These are phyloP conservation scores for Malassezia slooffiae DNA, from an alignment of 1,284 basidiomycete species.

Conservation along the genomic window DNA sequence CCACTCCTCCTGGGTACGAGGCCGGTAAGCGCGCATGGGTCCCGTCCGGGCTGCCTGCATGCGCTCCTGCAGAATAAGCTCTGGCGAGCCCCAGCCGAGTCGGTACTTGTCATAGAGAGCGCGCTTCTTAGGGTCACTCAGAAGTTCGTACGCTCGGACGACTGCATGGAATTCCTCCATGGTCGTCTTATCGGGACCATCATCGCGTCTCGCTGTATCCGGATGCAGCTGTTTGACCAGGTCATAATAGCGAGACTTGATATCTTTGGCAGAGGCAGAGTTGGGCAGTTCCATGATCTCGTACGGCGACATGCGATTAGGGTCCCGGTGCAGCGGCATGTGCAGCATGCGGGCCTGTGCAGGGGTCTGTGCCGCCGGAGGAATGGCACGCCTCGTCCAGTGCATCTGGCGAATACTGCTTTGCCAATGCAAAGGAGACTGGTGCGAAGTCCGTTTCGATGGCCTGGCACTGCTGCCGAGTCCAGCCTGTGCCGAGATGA, in stretches of 20 bases:
- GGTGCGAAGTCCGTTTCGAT: no score
- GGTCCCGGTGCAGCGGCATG: neutral
- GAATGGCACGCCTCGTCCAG: no score
- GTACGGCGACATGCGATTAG: neutral
- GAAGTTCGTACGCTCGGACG: constrained; percentile 13
- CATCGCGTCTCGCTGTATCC: neutral
- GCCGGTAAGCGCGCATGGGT: neutral
- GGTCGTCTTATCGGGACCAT: neutral
- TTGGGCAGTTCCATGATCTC: neutral
- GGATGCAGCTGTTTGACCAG: constrained; percentile 12
- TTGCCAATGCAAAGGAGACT: no score
- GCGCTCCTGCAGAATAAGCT: neutral
- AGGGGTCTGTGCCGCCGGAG: no score
- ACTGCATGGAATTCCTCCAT: constrained; percentile 10
- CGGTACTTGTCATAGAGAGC: constrained; percentile 9
- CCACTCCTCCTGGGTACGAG: constrained; percentile 3
- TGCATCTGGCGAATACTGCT: no score
- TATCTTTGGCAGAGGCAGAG: constrained; percentile 1
- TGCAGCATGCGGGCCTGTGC: neutral
- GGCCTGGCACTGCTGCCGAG: no score
- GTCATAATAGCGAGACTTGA: constrained; percentile 11
- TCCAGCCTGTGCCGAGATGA: no score
- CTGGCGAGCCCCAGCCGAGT: constrained; percentile 15
- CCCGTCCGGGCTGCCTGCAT: neutral
- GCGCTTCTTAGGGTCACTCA: constrained; percentile 1